A percentile compares a stretch with the other conserved stretches of the same genome.
Evolutionary conservation across 1,284 basidiomycete genomes (phyloP).

Genomic region (Cryptococcus sp.): DNA sequence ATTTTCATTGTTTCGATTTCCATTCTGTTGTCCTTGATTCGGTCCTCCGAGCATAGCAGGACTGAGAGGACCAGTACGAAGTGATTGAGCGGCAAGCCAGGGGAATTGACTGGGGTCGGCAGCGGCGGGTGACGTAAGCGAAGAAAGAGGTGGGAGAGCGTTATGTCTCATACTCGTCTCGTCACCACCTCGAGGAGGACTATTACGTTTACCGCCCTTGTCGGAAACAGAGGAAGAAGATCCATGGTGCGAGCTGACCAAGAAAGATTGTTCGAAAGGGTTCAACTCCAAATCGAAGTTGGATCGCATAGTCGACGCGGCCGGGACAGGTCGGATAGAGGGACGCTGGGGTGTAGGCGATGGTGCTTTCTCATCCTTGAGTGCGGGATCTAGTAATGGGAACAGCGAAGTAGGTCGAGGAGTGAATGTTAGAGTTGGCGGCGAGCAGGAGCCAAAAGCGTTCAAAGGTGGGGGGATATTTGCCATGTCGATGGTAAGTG

Average conservation of each 20-base stretch:
- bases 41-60: conserved; percentile 94
- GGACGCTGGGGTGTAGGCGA: conserved; percentile 22
- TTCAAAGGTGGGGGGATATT: too few relatives aligned
- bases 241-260: conserved; percentile 51
- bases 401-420: neutral
- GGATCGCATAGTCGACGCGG: conserved; percentile 19
- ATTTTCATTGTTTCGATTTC: conserved; percentile 10
- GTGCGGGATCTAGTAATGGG: neutral
- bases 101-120: conserved; percentile 63
- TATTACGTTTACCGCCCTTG: conserved; percentile 26
- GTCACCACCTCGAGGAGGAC: conserved; percentile 49
- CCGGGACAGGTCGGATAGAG: conserved; percentile 29
- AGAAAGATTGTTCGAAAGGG: conserved; percentile 93
- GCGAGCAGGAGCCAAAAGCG: neutral
- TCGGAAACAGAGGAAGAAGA: conserved; percentile 50
- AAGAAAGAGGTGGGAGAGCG: conserved; percentile 78
- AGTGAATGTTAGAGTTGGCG: conserved; percentile 1
- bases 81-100: conserved; percentile 63
- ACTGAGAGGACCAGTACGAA: conserved; percentile 84
- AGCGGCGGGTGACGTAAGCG: conserved; percentile 69
- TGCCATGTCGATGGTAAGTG: neutral
- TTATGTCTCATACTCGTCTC: conserved; percentile 42
- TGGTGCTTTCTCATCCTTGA: conserved; percentile 5
- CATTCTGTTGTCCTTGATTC: conserved; percentile 45
- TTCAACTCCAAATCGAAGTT: conserved; percentile 73